phyloP scores from a whole-genome alignment of 129 eudicot genomes.

The Lonicera japonica region DNA sequence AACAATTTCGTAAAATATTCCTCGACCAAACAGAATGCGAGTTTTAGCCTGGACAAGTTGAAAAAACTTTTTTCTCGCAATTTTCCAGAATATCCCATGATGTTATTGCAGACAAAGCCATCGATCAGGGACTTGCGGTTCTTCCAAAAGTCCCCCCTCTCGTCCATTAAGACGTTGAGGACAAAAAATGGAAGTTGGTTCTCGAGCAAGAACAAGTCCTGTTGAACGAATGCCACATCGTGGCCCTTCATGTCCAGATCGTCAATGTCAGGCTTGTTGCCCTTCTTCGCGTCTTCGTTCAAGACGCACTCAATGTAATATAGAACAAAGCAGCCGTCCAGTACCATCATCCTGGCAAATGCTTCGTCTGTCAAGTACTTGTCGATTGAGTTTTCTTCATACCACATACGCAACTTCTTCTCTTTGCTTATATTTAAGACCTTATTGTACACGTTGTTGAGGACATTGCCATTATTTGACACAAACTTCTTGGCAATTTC shows the following conservation, averaged over 20 bases:
- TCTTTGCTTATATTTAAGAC: constrained; percentile 21
- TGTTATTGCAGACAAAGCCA: not conserved
- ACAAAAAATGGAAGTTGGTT: constrained; percentile 37
- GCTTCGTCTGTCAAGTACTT: constrained; percentile 16
- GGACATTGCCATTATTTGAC: not conserved
- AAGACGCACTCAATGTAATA: constrained; percentile 28
- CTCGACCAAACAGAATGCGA: too few species aligned
- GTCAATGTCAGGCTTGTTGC: not conserved
- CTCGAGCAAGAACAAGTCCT: constrained; percentile 35
- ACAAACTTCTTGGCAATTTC: constrained; percentile 18
- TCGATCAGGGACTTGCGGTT: not conserved
- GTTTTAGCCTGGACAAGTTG: too few species aligned
- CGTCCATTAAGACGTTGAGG: constrained; percentile 18
- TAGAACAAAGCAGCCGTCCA: constrained; percentile 31
- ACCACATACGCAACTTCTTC: not conserved
- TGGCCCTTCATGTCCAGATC: not conserved
- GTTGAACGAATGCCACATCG: not conserved
- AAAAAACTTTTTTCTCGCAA: too few species aligned
- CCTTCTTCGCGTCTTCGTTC: not conserved
- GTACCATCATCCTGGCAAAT: constrained; percentile 31
- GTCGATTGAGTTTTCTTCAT: constrained; percentile 18
- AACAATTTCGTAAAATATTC: too few species aligned
- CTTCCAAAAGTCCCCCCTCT: not conserved
- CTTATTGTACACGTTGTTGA: constrained; percentile 9
- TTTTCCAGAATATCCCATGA: not conserved